phyloP scores from a whole-genome alignment of 2,329 filamentous ascomycete genomes.

The Gnomoniopsis sp. region DNA sequence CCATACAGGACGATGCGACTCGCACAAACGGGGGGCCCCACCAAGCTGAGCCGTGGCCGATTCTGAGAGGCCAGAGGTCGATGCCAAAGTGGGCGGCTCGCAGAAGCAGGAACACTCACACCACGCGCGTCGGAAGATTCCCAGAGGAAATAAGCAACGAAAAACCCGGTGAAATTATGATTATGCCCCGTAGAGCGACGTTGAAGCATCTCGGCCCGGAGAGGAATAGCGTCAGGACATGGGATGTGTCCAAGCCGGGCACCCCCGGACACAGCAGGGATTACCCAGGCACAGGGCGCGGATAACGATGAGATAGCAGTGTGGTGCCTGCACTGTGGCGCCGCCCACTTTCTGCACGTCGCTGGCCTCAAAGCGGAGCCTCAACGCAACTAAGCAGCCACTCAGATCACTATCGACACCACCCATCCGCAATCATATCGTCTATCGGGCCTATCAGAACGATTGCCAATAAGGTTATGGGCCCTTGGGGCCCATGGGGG shows the following conservation, averaged over 20 bases:
- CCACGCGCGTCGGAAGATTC: background rate
- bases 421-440: constrained; percentile 4
- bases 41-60: background rate
- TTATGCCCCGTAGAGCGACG: constrained; percentile 4
- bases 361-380: background rate
- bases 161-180: constrained; percentile 2
- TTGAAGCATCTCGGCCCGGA: background rate
- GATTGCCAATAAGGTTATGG: constrained; percentile 16
- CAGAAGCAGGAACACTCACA: background rate
- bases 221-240: constrained; percentile 16
- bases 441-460: constrained; percentile 9
- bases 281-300: background rate
- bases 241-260: background rate
- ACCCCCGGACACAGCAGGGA: background rate
- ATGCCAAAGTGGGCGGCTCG: background rate
- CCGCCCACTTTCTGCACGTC: background rate
- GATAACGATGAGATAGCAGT: too few relatives aligned
- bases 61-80: background rate
- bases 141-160: background rate
- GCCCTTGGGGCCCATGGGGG: background rate
- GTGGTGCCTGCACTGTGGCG: background rate
- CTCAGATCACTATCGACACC: background rate
- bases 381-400: constrained; percentile 3
- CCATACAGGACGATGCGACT: background rate
- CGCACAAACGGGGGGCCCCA: background rate